Percentiles rank a stretch among this genome's conserved stretches.
phyloP scores from a whole-genome alignment of 2,329 filamentous ascomycete species.

The Apiospora hydei region DNA sequence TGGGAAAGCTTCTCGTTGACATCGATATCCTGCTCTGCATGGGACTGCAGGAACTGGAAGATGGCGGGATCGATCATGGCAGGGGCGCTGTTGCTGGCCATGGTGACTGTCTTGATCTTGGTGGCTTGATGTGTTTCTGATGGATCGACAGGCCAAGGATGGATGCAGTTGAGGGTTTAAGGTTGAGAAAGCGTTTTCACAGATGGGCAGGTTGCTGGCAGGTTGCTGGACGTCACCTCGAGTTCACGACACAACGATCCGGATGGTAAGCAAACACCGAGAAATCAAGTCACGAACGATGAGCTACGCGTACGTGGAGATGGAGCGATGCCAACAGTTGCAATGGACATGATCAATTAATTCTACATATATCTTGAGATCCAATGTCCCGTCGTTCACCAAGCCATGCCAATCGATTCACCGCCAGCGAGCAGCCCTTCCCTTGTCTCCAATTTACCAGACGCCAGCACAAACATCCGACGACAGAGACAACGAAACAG shows the following conservation, averaged over 20 bases:
- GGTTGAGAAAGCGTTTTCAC: conserved; percentile 5
- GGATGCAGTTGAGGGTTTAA: neutral
- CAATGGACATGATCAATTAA: neutral
- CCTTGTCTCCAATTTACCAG: neutral
- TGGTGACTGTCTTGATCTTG: conserved; percentile 28
- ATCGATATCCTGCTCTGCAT: conserved; percentile 85
- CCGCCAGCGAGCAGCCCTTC: neutral
- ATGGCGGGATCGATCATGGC: conserved; percentile 80
- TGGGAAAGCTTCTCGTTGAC: conserved; percentile 85
- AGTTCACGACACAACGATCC: neutral
- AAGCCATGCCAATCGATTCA: neutral
- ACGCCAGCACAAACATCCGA: too few species aligned
- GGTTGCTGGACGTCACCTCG: conserved; percentile 9
- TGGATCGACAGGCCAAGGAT: conserved; percentile 16
- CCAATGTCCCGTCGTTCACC: neutral
- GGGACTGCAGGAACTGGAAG: conserved; percentile 85
- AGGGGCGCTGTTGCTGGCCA: conserved; percentile 37
- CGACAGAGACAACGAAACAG: too few species aligned
- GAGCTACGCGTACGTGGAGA: neutral
- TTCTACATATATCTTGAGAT: neutral
- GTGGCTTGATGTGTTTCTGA: conserved; percentile 2
- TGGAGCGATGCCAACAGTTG: neutral
- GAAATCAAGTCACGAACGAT: neutral
- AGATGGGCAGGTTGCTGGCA: conserved; percentile 4
- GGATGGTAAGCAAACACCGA: neutral